phyloP scores from a whole-genome alignment of 2,329 filamentous ascomycete genomes.

The Pseudogymnoascus sp. region DNA sequence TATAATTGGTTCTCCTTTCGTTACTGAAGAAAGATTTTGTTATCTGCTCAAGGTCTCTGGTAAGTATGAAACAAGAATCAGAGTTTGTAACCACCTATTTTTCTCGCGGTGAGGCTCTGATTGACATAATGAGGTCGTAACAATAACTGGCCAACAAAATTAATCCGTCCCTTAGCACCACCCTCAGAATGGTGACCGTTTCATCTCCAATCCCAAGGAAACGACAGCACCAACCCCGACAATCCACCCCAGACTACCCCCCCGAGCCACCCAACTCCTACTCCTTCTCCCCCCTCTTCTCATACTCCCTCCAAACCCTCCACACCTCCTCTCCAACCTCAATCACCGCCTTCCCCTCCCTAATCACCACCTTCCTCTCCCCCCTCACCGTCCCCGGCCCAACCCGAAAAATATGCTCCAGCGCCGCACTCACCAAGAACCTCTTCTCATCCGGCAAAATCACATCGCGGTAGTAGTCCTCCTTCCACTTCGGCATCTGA shows the following conservation, averaged over 20 bases:
- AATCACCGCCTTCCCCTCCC: slow-evolving; percentile 17
- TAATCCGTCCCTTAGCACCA: not conserved
- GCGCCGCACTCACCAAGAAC: slow-evolving; percentile 19
- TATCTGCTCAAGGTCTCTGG: not conserved
- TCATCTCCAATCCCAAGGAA: not conserved
- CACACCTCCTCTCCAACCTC: slow-evolving; percentile 18
- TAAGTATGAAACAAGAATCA: not conserved
- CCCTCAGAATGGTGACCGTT: not conserved
- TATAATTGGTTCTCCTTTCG: not conserved
- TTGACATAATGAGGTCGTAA: not conserved
- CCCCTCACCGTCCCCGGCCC: slow-evolving; percentile 15
- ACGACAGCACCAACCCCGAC: not conserved
- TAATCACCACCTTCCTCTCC: slow-evolving; percentile 18
- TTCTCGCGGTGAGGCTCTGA: not conserved
- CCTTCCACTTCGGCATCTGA: slow-evolving; percentile 16
- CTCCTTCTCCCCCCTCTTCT: slow-evolving; percentile 10
- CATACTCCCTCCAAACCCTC: slow-evolving; percentile 22
- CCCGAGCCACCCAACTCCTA: not conserved
- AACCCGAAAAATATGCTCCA: slow-evolving; percentile 18
- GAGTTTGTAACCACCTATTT: not conserved
- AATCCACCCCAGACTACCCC: not conserved
- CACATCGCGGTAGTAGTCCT: slow-evolving; percentile 20
- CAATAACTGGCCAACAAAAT: not conserved
- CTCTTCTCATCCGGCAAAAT: slow-evolving; percentile 12
- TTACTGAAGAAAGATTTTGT: not conserved